Conservation (phyloP, 345 rosid species). For the Carallia brachiata region DNA sequence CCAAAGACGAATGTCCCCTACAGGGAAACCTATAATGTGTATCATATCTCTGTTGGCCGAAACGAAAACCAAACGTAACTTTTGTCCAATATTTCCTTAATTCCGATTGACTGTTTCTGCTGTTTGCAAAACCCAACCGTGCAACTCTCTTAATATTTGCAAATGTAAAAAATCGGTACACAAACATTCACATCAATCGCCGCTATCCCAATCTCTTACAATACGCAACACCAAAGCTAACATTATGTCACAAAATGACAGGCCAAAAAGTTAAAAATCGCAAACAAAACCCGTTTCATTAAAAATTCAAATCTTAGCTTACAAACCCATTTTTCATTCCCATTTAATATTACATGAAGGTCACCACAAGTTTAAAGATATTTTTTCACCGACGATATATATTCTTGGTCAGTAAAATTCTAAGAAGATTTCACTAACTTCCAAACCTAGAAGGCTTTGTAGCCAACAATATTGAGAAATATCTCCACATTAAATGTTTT, state of each 20-base stretch:
- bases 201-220: not conserved
- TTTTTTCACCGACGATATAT: too few species aligned
- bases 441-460: too few species aligned
- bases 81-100: conserved; percentile 34
- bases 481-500: too few species aligned
- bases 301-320: too few species aligned
- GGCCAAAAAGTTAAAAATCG: too few species aligned
- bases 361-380: too few species aligned
- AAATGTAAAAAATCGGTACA: conserved; percentile 57
- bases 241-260: not conserved
- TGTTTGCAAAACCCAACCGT: conserved; percentile 29
- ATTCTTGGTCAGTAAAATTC: too few species aligned
- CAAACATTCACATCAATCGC: conserved; percentile 3
- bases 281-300: too few species aligned
- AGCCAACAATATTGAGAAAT: too few species aligned
- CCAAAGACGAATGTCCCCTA: conserved; percentile 30
- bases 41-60: conserved; percentile 37
- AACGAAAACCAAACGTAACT: conserved; percentile 39
- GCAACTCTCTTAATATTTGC: conserved; percentile 39
- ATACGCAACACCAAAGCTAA: not conserved
- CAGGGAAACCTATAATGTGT: conserved; percentile 27
- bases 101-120: conserved; percentile 24
- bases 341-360: too few species aligned
- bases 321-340: too few species aligned
- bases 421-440: too few species aligned